phyloP scores from a whole-genome alignment of 352 stramenopile genomes.

The Pseudoperonospora humuli region DNA sequence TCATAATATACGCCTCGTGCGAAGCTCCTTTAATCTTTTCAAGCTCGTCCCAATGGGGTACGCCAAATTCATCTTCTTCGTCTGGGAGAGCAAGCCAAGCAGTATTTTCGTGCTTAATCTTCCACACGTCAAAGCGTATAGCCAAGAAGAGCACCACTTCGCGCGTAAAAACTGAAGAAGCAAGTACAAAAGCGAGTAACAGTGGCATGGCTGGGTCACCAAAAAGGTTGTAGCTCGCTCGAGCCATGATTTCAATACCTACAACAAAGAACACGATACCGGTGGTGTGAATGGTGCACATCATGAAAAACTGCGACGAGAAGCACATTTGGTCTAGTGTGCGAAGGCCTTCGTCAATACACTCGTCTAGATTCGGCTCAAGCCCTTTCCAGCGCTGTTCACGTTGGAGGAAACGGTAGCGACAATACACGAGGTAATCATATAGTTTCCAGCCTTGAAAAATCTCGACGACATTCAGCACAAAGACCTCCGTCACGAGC shows the following conservation, averaged over 20 bases:
- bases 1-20: conserved; percentile 95
- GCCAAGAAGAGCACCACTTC: conserved; percentile 76
- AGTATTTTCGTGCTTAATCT: conserved; percentile 94
- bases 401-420: conserved; percentile 93
- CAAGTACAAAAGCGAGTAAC: conserved; percentile 68
- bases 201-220: conserved; percentile 89
- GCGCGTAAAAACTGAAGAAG: conserved; percentile 50
- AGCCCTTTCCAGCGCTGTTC: conserved; percentile 96
- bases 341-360: conserved; percentile 92
- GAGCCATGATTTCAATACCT: conserved; percentile 94
- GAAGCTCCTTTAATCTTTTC: conserved; percentile 90
- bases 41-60: conserved; percentile 89
- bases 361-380: conserved; percentile 94
- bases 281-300: conserved; percentile 91
- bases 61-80: conserved; percentile 88
- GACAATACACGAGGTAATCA: conserved; percentile 95
- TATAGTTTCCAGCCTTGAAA: conserved; percentile 98
- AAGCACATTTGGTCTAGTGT: conserved; percentile 97
- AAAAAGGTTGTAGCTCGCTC: conserved; percentile 94
- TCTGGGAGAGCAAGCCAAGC: conserved; percentile 88
- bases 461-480: conserved; percentile 93
- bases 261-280: conserved; percentile 94
- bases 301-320: conserved; percentile 97
- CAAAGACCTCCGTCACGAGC: conserved; percentile 91
- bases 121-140: conserved; percentile 89